phyloP scores from a whole-genome alignment of 148 eudicot genomes.

The Chenopodium berlandieri region DNA sequence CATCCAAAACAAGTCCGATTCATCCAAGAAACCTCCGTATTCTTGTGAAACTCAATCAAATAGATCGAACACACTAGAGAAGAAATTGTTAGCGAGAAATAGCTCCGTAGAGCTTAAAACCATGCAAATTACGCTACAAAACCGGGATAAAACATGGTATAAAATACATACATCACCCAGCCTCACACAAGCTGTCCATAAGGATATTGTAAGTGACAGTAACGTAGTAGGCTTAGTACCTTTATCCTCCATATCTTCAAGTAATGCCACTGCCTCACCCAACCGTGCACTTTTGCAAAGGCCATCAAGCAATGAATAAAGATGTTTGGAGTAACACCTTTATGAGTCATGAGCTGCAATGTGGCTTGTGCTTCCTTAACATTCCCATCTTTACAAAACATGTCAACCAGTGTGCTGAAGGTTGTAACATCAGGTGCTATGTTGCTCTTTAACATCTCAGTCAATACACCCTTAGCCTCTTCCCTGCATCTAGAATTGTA shows the following conservation, averaged over 20 bases:
- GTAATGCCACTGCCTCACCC: background rate
- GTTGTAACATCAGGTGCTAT: background rate
- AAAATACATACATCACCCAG: background rate
- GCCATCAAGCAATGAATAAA: background rate
- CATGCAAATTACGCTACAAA: too few species aligned
- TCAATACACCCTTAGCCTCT: background rate
- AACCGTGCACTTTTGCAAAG: background rate
- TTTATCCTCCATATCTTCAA: background rate
- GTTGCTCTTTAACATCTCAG: background rate
- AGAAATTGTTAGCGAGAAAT: too few species aligned
- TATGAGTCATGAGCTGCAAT: background rate
- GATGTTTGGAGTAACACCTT: background rate
- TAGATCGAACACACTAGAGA: too few species aligned
- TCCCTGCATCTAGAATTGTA: background rate
- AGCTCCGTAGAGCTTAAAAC: too few species aligned
- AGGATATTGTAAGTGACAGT: background rate
- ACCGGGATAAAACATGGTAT: too few species aligned
- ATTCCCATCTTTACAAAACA: constrained; percentile 7
- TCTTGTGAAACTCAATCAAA: too few species aligned
- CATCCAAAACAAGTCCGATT: too few species aligned
- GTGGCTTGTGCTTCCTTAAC: background rate
- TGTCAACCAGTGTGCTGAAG: background rate
- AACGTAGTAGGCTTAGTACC: background rate
- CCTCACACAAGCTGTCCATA: background rate
- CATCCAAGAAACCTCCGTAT: too few species aligned